Evolutionary conservation across 495 filamentous ascomycete species (phyloP), one percentile per base, ranked within the genome.

Genomic region (Xylaria longipes): DNA sequence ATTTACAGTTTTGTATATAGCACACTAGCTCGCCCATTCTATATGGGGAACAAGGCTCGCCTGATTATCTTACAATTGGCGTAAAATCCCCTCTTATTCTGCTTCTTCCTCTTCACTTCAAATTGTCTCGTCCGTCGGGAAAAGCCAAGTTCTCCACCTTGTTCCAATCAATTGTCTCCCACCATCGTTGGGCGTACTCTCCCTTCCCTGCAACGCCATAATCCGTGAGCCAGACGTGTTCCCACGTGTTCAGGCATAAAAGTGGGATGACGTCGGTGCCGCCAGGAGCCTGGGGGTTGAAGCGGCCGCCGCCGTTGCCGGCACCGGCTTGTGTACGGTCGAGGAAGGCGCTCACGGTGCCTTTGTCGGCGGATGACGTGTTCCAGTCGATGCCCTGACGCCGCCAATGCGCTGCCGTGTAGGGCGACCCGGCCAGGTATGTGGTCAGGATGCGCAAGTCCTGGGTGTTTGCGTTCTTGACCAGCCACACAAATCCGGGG

Each of bases 401-500:
- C 17, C 96, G 90, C 82, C 91, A 92, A 82, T 97, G 92, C 11
- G 93, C 95, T 20, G 87, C 91, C 22, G 93, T 88, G 82, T 94
- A 95, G 11, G 96, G 96, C 0, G 92, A 91, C 62, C 96, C 96
- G 69, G 96, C 95, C 70, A 94, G 87, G 85, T 98, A 99, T 52
- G 96, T 99, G 72, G 88, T 86, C 70, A 99, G 87, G 75, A 98
- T 91, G 76, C 90, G 88, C 80, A 95, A 83, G 66, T 87, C 79
- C 65, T 72, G 74, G 45, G 76, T 73, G 39, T 77, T 74, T 8
- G 79, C 80, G 61, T 71, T 76, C 73, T 89, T 85, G 71, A 97
- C 92, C 62, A 99, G 91, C 96, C 96, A 99, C 74, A 98, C 94
- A 84, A 95, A 98, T 66, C 91, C 96, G 1, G 94, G 94, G 57